phyloP scores from a whole-genome alignment of 345 rosid species.

The Noccaea caerulescens region DNA sequence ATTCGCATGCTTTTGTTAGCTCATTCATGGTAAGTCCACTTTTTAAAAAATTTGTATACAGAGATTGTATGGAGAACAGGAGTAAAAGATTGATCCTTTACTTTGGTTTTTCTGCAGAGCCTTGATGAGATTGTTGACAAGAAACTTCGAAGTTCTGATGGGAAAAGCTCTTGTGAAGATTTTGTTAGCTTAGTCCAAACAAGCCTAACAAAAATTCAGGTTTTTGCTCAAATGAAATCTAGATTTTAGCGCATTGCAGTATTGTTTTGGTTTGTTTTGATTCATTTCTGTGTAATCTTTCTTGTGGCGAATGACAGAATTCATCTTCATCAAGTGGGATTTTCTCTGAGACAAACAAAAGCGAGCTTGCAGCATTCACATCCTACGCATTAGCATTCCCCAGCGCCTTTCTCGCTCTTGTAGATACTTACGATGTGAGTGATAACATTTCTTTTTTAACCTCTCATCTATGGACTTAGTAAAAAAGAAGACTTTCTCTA shows the following conservation, averaged over 20 bases:
- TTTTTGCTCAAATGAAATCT: constrained; percentile 37
- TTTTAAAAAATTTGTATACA: background rate
- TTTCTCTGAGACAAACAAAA: constrained; percentile 87
- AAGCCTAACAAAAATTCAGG: constrained; percentile 86
- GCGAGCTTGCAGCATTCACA: constrained; percentile 92
- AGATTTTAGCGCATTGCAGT: background rate
- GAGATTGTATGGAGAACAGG: background rate
- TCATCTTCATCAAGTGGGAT: constrained; percentile 56
- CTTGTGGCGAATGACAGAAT: constrained; percentile 51
- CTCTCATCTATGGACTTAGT: background rate
- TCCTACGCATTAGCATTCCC: constrained; percentile 98
- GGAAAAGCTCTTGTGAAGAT: constrained; percentile 75
- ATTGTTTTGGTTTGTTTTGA: constrained; percentile 17
- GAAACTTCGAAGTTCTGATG: constrained; percentile 64
- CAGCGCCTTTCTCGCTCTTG: constrained; percentile 77
- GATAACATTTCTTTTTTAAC: background rate
- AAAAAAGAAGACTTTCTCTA: background rate
- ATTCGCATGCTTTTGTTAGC: constrained; percentile 97
- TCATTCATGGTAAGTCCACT: constrained; percentile 74
- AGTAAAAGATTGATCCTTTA: constrained; percentile 17
- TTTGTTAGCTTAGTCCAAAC: constrained; percentile 76
- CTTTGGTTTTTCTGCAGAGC: constrained; percentile 55
- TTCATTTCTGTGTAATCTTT: constrained; percentile 12
- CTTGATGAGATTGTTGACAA: constrained; percentile 83
- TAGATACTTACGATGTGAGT: constrained; percentile 93